Conservation (phyloP, 116 monocot species). For the Posidonia oceanica region DNA sequence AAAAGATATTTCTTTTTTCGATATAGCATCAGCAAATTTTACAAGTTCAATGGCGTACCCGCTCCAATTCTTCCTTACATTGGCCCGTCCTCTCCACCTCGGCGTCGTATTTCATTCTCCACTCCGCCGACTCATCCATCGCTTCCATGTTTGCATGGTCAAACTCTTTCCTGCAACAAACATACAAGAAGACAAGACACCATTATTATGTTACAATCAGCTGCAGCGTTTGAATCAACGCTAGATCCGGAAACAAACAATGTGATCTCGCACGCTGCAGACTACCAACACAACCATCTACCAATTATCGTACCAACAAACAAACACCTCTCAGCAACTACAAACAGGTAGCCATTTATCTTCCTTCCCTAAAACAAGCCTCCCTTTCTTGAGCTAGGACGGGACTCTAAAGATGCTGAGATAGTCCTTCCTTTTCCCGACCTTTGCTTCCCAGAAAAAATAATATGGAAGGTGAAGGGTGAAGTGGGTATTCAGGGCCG, state of each 20-base stretch:
- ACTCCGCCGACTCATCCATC: slow-evolving; percentile 95
- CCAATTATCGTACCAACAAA: too few relatives aligned
- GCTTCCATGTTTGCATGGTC: slow-evolving; percentile 86
- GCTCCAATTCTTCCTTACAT: slow-evolving; percentile 32
- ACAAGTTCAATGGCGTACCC: slow-evolving; percentile 25
- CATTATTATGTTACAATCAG: neutral
- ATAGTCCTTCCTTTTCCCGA: too few relatives aligned
- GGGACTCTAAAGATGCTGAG: too few relatives aligned
- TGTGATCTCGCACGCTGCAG: neutral
- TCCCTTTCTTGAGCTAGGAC: too few relatives aligned
- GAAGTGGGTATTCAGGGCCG: too few relatives aligned
- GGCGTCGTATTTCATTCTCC: slow-evolving; percentile 80
- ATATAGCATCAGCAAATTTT: too few relatives aligned
- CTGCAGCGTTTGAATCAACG: neutral
- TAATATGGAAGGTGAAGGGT: too few relatives aligned
- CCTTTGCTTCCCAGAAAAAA: too few relatives aligned
- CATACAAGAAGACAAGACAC: neutral
- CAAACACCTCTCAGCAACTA: too few relatives aligned
- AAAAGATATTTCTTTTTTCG: too few relatives aligned
- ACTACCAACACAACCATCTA: neutral
- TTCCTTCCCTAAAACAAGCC: too few relatives aligned
- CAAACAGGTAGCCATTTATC: too few relatives aligned
- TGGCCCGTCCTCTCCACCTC: slow-evolving; percentile 33
- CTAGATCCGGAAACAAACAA: neutral
- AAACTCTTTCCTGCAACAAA: slow-evolving; percentile 57